phyloP scores from a whole-genome alignment of 2,329 filamentous ascomycete species.

The Juglanconis juglandina region DNA sequence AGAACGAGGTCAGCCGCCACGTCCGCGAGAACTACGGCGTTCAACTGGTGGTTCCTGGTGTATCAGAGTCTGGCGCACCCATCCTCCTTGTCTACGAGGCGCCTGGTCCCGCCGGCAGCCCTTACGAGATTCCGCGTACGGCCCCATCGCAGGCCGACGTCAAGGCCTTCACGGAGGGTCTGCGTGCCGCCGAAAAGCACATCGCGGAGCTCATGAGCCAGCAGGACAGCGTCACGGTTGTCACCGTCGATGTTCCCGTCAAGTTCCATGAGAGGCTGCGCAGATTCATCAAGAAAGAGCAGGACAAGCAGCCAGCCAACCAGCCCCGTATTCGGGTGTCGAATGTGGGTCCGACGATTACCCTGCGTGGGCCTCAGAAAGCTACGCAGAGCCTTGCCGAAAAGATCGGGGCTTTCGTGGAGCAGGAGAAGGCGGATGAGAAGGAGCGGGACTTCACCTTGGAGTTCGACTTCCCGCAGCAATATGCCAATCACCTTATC shows the following conservation, averaged over 20 bases:
- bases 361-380: slow-evolving; percentile 71
- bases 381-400: slow-evolving; percentile 68
- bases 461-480: slow-evolving; percentile 90
- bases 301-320: slow-evolving; percentile 52
- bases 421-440: slow-evolving; percentile 87
- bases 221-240: slow-evolving; percentile 52
- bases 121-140: slow-evolving; percentile 53
- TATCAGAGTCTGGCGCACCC: slow-evolving; percentile 55
- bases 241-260: slow-evolving; percentile 53
- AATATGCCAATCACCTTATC: slow-evolving; percentile 82
- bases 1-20: slow-evolving; percentile 58
- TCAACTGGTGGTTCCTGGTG: slow-evolving; percentile 67
- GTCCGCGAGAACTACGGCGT: slow-evolving; percentile 70
- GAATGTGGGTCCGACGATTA: slow-evolving; percentile 59
- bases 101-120: slow-evolving; percentile 41
- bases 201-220: slow-evolving; percentile 56
- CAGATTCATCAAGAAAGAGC: slow-evolving; percentile 63
- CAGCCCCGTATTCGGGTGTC: slow-evolving; percentile 60
- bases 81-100: slow-evolving; percentile 75
- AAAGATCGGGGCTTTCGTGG: slow-evolving; percentile 76
- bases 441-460: slow-evolving; percentile 86
- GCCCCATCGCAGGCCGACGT: slow-evolving; percentile 50
- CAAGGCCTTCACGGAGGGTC: slow-evolving; percentile 50
- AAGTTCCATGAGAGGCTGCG: slow-evolving; percentile 64
- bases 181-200: slow-evolving; percentile 55